These are phyloP conservation scores for Penicillium steckii DNA, from an alignment of 495 filamentous ascomycete genomes.

Conservation along the genomic window DNA sequence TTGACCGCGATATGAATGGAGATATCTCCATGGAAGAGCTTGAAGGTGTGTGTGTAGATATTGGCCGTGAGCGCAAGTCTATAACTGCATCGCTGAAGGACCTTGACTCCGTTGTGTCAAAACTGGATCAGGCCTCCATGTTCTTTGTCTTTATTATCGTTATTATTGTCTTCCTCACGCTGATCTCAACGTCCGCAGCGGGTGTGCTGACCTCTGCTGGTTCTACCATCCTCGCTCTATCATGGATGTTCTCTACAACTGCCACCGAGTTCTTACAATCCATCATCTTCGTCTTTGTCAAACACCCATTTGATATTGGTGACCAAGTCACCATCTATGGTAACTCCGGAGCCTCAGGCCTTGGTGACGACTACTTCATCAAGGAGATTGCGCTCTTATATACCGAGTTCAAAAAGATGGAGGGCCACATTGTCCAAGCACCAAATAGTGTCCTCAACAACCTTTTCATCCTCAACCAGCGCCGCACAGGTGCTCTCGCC, in stretches of 20 bases:
- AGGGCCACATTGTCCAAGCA: conserved; percentile 92
- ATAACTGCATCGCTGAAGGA: conserved; percentile 95
- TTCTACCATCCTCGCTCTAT: conserved; percentile 80
- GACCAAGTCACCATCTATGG: conserved; percentile 91
- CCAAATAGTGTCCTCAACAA: conserved; percentile 92
- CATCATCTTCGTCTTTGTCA: conserved; percentile 93
- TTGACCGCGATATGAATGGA: conserved; percentile 95
- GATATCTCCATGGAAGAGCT: conserved; percentile 96
- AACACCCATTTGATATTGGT: conserved; percentile 96
- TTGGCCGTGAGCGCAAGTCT: conserved; percentile 90
- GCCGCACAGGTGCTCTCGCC: conserved; percentile 82
- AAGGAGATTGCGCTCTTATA: conserved; percentile 91
- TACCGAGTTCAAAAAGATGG: conserved; percentile 98
- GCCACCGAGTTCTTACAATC: conserved; percentile 93
- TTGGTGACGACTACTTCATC: conserved; percentile 92
- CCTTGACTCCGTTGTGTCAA: conserved; percentile 87
- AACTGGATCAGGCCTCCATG: conserved; percentile 83
- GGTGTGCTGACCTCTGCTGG: conserved; percentile 83
- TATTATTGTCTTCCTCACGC: conserved; percentile 79
- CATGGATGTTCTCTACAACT: conserved; percentile 88
- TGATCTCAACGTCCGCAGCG: conserved; percentile 89
- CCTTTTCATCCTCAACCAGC: conserved; percentile 92
- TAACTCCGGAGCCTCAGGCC: conserved; percentile 73
- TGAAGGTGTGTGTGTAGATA: conserved; percentile 90
- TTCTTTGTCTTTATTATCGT: conserved; percentile 79